These are phyloP conservation scores for Conticribra guillardii DNA, from an alignment of 108 stramenopile genomes.

Conservation along the genomic window DNA sequence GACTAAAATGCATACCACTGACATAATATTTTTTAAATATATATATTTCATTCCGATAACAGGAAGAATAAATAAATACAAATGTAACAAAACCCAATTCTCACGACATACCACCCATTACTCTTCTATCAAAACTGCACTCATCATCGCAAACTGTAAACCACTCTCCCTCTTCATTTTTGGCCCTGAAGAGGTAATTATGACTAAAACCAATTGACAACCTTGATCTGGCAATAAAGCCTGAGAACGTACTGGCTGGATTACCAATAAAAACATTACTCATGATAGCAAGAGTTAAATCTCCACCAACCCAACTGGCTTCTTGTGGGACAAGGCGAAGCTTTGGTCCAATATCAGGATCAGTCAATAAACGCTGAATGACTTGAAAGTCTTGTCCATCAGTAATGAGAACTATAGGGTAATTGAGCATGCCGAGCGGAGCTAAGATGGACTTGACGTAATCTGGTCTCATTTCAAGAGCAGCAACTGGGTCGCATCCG, in stretches of 20 bases:
- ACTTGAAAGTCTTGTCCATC: conserved; percentile 39
- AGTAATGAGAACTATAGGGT: conserved; percentile 41
- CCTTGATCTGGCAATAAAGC: conserved; percentile 49
- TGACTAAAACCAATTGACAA: conserved; percentile 37
- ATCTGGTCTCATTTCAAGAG: conserved; percentile 46
- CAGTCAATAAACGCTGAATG: conserved; percentile 20
- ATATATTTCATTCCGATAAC: no score
- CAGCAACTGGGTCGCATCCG: conserved; percentile 43
- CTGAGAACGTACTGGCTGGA: conserved; percentile 42
- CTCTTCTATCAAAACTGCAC: neutral
- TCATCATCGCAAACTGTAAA: neutral
- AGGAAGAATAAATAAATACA: no score
- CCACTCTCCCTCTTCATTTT: neutral
- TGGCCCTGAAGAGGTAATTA: conserved; percentile 26
- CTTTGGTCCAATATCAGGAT: conserved; percentile 43
- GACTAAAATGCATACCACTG: no score
- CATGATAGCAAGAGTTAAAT: conserved; percentile 36
- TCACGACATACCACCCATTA: no score
- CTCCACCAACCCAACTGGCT: conserved; percentile 48
- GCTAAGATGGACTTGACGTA: conserved; percentile 43
- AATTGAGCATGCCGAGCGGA: conserved; percentile 36
- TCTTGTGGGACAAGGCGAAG: conserved; percentile 30
- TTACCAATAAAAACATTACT: conserved; percentile 45
- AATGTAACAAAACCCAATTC: no score
- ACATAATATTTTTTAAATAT: no score